Percentiles rank a stretch among this genome's conserved stretches.
Conservation (phyloP, 768 basidiomycete species). For the Megacollybia marginata region DNA sequence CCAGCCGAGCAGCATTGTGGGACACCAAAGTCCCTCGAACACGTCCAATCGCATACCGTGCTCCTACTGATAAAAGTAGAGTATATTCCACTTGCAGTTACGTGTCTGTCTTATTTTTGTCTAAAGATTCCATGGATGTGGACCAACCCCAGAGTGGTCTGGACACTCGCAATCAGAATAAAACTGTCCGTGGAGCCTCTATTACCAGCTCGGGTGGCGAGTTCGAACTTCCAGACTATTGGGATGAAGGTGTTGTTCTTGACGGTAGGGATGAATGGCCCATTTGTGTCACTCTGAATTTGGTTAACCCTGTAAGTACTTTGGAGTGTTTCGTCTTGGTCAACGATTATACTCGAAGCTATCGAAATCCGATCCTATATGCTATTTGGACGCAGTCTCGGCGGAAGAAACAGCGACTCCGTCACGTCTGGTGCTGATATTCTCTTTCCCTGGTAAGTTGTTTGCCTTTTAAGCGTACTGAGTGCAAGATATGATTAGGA, state of each 20-base stretch:
- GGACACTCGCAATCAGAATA: constrained; percentile 41
- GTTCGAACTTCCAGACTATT: constrained; percentile 82
- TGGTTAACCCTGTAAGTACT: constrained; percentile 37
- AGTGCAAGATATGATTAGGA: too few relatives aligned
- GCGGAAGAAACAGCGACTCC: constrained; percentile 68
- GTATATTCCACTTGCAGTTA: neutral
- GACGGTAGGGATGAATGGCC: constrained; percentile 65
- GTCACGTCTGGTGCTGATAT: constrained; percentile 52
- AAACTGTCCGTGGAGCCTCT: neutral
- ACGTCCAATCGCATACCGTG: constrained; percentile 60
- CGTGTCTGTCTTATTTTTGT: too few relatives aligned
- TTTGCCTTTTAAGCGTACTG: constrained; percentile 6
- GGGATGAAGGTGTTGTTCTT: constrained; percentile 75
- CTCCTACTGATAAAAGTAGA: constrained; percentile 17
- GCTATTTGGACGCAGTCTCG: constrained; percentile 69
- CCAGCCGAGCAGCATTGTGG: constrained; percentile 70
- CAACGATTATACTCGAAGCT: neutral
- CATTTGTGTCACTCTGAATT: constrained; percentile 68
- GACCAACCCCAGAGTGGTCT: constrained; percentile 49
- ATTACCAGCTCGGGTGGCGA: constrained; percentile 43
- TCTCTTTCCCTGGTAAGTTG: constrained; percentile 45
- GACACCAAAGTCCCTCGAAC: constrained; percentile 77
- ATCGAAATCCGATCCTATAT: constrained; percentile 43
- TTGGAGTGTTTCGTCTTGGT: neutral
- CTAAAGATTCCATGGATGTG: constrained; percentile 40